Evolutionary conservation across 139 green algal genomes (phyloP).

Genomic region (Auxenochlorella protothecoides): DNA sequence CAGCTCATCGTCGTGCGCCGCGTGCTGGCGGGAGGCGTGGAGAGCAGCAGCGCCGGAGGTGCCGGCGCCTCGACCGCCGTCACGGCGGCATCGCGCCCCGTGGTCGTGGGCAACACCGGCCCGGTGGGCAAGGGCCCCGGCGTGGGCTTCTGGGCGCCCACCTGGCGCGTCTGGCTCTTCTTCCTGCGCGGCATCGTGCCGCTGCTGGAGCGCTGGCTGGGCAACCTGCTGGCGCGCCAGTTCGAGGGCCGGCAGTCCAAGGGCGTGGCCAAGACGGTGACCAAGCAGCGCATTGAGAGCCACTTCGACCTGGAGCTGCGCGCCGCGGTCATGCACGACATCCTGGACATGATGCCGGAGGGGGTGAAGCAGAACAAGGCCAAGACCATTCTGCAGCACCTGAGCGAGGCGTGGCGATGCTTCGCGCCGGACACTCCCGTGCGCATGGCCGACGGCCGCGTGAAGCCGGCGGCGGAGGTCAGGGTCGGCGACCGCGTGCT

Average conservation of each 20-base stretch:
- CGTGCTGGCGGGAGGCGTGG: no score
- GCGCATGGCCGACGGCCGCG: no score
- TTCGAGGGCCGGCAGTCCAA: constrained; percentile 97
- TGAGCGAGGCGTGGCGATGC: constrained; percentile 90
- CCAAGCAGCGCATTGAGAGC: constrained; percentile 96
- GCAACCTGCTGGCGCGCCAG: constrained; percentile 96
- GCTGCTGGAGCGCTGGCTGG: constrained; percentile 97
- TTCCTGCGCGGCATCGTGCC: constrained; percentile 97
- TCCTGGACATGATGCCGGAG: constrained; percentile 99
- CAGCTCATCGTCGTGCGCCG: no score
- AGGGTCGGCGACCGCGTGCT: no score
- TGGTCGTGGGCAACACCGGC: constrained; percentile 38
- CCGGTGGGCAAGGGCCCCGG: constrained; percentile 96
- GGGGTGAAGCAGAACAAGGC: constrained; percentile 93
- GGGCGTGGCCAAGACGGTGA: constrained; percentile 95
- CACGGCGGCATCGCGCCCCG: no score
- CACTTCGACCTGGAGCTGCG: constrained; percentile 99
- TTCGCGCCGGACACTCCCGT: no score
- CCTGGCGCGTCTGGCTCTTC: constrained; percentile 99
- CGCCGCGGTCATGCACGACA: constrained; percentile 98
- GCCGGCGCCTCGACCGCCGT: no score
- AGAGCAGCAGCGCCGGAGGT: no score
- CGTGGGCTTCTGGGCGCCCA: constrained; percentile 98
- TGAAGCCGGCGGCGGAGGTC: no score
- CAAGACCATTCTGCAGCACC: constrained; percentile 96